Conservation (phyloP, 306 rosid genomes). For the Medicago lupulina region DNA sequence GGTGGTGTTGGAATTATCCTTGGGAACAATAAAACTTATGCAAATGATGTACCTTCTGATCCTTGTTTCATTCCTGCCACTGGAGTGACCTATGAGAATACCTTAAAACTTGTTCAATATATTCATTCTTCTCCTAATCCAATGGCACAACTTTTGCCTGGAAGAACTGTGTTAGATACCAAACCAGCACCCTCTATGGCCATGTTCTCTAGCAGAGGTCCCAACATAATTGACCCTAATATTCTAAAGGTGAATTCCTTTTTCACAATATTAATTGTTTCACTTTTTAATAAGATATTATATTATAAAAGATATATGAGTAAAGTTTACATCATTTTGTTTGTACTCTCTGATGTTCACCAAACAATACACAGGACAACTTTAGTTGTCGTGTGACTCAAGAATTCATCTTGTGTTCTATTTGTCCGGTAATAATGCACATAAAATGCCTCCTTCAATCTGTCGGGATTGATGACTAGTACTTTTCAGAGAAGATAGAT, state of each 20-base stretch:
- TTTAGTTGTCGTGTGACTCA: not conserved
- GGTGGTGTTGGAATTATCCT: conserved; percentile 79
- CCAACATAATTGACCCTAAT: conserved; percentile 72
- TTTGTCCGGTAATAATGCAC: no score
- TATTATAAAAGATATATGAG: not conserved
- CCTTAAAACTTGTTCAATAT: conserved; percentile 55
- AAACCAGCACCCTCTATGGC: conserved; percentile 91
- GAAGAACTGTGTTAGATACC: conserved; percentile 57
- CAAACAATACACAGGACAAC: not conserved
- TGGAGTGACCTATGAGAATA: conserved; percentile 53
- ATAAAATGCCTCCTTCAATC: no score
- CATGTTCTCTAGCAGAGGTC: conserved; percentile 84
- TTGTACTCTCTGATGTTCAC: not conserved
- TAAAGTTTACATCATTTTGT: no score
- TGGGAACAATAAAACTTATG: conserved; percentile 57
- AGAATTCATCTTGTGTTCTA: not conserved
- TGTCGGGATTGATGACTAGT: no score
- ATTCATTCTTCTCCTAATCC: conserved; percentile 57
- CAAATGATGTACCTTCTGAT: conserved; percentile 62
- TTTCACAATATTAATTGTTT: not conserved
- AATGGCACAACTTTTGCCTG: conserved; percentile 65
- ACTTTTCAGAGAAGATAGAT: not conserved
- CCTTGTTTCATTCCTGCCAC: conserved; percentile 83
- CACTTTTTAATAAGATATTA: not conserved
- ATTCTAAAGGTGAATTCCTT: conserved; percentile 66